Evolutionary conservation across 768 basidiomycete genomes (phyloP), one percentile per base, ranked within the genome.

Genomic region (Amanita thiersii): DNA sequence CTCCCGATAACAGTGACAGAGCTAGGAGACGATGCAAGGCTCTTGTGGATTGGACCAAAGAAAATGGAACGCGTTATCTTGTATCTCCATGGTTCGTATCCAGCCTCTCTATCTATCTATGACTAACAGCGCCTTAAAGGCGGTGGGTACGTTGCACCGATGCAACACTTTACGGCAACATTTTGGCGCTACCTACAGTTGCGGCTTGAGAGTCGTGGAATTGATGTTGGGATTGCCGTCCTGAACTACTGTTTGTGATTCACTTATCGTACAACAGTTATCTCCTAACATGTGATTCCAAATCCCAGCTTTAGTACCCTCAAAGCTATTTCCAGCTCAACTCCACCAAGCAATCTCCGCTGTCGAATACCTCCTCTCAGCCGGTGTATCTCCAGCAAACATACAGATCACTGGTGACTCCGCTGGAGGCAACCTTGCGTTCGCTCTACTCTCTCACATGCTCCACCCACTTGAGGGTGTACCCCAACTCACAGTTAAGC

Each of bases 1-100:
- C 47, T 59, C 17, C 49, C 50, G 26, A 19, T 28, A 2, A 39
- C 43, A 3, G 46, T 61, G 23, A 62, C 63, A 14, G 56, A 59
- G 19, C 37, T 64, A 7, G 58, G 50, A 4, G 51, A 55, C 24
- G 52, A 54, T 32, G 47, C 55, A 17, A 44, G 54, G 31, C 38
- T 65, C 4, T 40, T 63, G 7, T 66, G 65, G 65, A 45, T 64
- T 33, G 59, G 62, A 19, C 47, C 54, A 7, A 58, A 55, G 21
- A 49, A 55, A 24, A 54, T 56, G 1, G 61, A 62, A 2, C 54
- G 54, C 5, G 61, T 66, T 1, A 45, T 65, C 2, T 31, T 63
- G 2, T 64, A 58, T 37, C 29, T 57, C 21, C 63, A 62, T 46
- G 65, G 65, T 57, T 24, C 7, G 50, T 47, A 17, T 9, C 21